Percentiles rank a stretch among this genome's conserved stretches.
phyloP scores from a whole-genome alignment of 768 basidiomycete genomes.

The Xerocomus potaroensis region DNA sequence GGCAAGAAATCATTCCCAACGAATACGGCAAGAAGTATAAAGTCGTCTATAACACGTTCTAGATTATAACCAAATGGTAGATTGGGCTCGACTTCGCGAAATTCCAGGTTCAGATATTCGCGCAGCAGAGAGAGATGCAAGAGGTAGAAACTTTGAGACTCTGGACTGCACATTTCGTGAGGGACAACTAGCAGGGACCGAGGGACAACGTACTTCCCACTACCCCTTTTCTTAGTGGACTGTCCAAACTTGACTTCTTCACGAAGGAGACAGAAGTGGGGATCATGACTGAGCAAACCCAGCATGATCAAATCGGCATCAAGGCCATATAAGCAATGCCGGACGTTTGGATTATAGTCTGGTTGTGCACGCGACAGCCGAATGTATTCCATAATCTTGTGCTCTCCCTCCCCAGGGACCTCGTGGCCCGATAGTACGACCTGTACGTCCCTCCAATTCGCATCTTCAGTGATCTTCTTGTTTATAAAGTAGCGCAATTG shows the following conservation, averaged over 20 bases:
- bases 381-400: slow-evolving; percentile 99
- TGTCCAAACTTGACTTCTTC: slow-evolving; percentile 99
- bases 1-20: slow-evolving; percentile 98
- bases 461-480: slow-evolving; percentile 97
- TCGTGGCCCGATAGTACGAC: slow-evolving; percentile 97
- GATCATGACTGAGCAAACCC: slow-evolving; percentile 94
- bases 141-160: slow-evolving; percentile 89
- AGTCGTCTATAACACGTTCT: slow-evolving; percentile 96
- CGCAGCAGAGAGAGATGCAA: slow-evolving; percentile 92
- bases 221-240: slow-evolving; percentile 64
- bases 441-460: slow-evolving; percentile 88
- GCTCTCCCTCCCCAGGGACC: slow-evolving; percentile 98
- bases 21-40: slow-evolving; percentile 93
- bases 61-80: slow-evolving; percentile 82
- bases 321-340: slow-evolving; percentile 97
- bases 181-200: background rate
- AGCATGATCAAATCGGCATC: slow-evolving; percentile 99
- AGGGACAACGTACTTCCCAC: slow-evolving; percentile 39
- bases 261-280: slow-evolving; percentile 94
- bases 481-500: slow-evolving; percentile 95
- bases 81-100: slow-evolving; percentile 61
- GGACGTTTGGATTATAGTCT: slow-evolving; percentile 92
- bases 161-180: slow-evolving; percentile 39
- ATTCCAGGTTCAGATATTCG: slow-evolving; percentile 97
- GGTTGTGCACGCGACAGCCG: slow-evolving; percentile 91